Evolutionary conservation across 768 basidiomycete species (phyloP).

Genomic region (Tylopilus rubrobrunneus): DNA sequence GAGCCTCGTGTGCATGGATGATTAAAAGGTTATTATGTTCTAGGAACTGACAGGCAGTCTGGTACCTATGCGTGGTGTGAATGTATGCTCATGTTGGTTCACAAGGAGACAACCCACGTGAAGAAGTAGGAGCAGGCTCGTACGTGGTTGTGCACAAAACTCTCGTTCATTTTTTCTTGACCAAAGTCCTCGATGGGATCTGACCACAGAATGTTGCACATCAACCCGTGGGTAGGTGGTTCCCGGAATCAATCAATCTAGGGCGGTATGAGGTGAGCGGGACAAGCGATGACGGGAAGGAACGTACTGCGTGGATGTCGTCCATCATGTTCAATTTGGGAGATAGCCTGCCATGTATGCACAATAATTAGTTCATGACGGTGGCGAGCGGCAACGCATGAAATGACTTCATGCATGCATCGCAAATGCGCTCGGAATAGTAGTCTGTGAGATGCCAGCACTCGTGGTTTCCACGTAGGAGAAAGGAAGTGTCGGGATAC

Average conservation of each 20-base stretch:
- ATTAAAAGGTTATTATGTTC: slow-evolving; percentile 97
- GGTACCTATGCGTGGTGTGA: slow-evolving; percentile 57
- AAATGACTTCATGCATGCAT: slow-evolving; percentile 98
- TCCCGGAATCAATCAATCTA: slow-evolving; percentile 98
- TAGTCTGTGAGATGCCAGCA: slow-evolving; percentile 98
- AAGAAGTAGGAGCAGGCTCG: slow-evolving; percentile 97
- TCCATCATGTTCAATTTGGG: slow-evolving; percentile 95
- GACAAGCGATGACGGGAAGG: not conserved
- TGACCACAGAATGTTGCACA: slow-evolving; percentile 99
- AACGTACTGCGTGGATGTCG: slow-evolving; percentile 79
- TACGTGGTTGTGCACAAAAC: slow-evolving; percentile 94
- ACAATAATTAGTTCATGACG: slow-evolving; percentile 99
- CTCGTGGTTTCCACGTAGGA: slow-evolving; percentile 97
- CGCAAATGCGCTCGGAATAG: slow-evolving; percentile 94
- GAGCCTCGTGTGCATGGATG: slow-evolving; percentile 97
- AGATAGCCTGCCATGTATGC: slow-evolving; percentile 95
- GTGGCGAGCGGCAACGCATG: slow-evolving; percentile 93
- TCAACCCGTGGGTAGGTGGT: slow-evolving; percentile 93
- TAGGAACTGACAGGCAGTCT: slow-evolving; percentile 94
- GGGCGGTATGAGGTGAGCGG: not conserved
- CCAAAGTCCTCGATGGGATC: slow-evolving; percentile 99
- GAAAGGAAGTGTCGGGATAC: slow-evolving; percentile 96
- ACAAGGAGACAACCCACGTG: slow-evolving; percentile 45
- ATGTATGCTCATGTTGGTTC: not conserved
- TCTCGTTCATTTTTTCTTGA: slow-evolving; percentile 85